Base-by-base conservation (phyloP, 2,329 filamentous ascomycete species). In the Aspergillus pseudoviridinutans region DNA sequence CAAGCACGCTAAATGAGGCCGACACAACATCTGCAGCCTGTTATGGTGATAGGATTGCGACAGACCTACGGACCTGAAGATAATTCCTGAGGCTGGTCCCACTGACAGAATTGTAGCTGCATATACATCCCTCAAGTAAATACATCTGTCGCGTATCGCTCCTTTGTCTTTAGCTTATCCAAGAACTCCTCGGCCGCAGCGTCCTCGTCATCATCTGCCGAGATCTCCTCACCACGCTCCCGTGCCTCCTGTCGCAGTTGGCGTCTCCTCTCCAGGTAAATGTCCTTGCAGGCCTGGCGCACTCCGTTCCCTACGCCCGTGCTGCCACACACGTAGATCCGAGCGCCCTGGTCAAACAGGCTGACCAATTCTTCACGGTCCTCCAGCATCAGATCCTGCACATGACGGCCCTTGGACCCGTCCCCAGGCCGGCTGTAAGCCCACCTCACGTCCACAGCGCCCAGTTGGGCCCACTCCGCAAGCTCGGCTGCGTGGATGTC, bases 291-390 rank as follows among this genome's bases (percentile, higher is more conserved):
- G 3, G 74, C 73, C 5, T 76, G 74, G 58, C 77, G 75, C 17
- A 85, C 74, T 0, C 74, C 81, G 53, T 79, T 76, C 20, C 80
- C 81, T 1, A 85, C 74, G 14, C 74, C 74, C 4, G 77, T 74
- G 47, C 82, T 84, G 3, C 88, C 88, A 67, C 88, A 91, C 1
- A 89, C 81, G 64, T 84, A 90, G 0, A 88, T 73, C 65, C 82
- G 82, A 0, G 86, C 82, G 0, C 79, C 81, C 4, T 70, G 61
- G 0, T 77, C 71, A 57, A 80, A 83, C 35, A 84, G 62, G 25
- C 74, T 68, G 8, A 75, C 66, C 2, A 82, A 66, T 9, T 81
- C 76, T 17, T 73, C 70, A 0, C 78, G 67, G 25, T 85, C 80
- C 28, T 74, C 71, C 62, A 77, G 78, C 56, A 85, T 63, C 12